Evolutionary conservation across 148 eudicot genomes (phyloP), one percentile per base, ranked within the genome.

Genomic region (Chenopodium berlandieri): DNA sequence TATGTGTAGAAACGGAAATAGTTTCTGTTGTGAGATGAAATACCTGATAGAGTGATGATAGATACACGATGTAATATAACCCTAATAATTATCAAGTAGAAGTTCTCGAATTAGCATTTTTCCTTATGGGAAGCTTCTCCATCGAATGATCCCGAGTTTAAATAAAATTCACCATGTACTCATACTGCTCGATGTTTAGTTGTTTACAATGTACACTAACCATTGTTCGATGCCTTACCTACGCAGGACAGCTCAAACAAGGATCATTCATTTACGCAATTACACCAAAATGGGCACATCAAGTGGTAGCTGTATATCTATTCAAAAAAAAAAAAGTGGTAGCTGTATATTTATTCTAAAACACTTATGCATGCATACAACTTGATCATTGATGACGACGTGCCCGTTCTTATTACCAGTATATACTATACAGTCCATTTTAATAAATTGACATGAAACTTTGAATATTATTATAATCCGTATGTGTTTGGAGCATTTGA

Each of bases 11-110:
- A 50, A 71, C 32, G 52, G 16, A 60, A 56, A 71, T 78, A 71
- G 67, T 16, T 80, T 75, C 7, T 20, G 77, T 48, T 63, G 77
- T 52, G 75, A 75, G 31, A 67, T 75, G 75, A 67, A 67, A 66
- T 58, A 56, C 46, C 9, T 60, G 70, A 60, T 50, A 79, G 64
- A 37, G 44, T 37, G 44, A 37, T 37, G 14, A 48, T 48, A 48
- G 54, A 76, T n/a, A 46, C 30, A 44, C 64, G 32, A 56, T 83
- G 75, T 79, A 71, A 74, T 12, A 48, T 52, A 47, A 40, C 27
- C 30, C 31, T 50, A 50, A 50, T 50, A 50, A 50, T 1, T 71
- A 50, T 69, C 19, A 27, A 50, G 69, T 40, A 79, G 81, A 64
- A 50, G 14, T 34, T 78, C 44, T 25, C 5, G 80, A 10, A 50